Conservation (phyloP, 768 basidiomycete genomes). For the Suillus variegatus region DNA sequence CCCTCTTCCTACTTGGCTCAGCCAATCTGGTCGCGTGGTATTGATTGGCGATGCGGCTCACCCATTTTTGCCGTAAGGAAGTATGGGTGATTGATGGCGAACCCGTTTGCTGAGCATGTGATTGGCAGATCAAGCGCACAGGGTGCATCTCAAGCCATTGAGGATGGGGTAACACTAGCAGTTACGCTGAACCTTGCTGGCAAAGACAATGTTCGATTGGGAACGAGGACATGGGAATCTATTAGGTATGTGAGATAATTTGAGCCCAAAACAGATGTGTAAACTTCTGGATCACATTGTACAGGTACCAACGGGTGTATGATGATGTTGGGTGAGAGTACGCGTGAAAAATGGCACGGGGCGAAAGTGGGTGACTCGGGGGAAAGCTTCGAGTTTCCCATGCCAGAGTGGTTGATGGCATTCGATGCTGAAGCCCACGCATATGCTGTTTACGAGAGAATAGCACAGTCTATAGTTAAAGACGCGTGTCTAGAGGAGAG, state of each 20-base stretch:
- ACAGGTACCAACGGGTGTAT: constrained; percentile 27
- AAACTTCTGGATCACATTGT: not conserved
- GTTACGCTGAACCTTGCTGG: constrained; percentile 23
- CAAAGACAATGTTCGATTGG: constrained; percentile 9
- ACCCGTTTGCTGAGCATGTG: not conserved
- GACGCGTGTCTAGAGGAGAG: too few relatives aligned
- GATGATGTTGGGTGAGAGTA: constrained; percentile 25
- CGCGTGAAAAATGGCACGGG: constrained; percentile 26
- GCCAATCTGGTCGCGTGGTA: constrained; percentile 19
- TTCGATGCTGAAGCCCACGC: constrained; percentile 31
- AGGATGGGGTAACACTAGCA: constrained; percentile 40
- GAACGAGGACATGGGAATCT: constrained; percentile 16
- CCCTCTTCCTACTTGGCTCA: constrained; percentile 40
- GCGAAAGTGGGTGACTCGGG: constrained; percentile 18
- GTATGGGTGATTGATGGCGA: not conserved
- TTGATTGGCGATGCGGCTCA: constrained; percentile 34
- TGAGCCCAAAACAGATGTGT: not conserved
- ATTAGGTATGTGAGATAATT: constrained; percentile 11
- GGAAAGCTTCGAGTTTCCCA: constrained; percentile 18
- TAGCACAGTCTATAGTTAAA: too few relatives aligned
- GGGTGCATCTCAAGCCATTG: constrained; percentile 43
- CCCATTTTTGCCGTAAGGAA: constrained; percentile 29
- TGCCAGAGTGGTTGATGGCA: constrained; percentile 30
- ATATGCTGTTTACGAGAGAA: constrained; percentile 20
- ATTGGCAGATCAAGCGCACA: constrained; percentile 21